A percentile compares a stretch with the other conserved stretches of the same genome.
These are phyloP conservation scores for Postia placenta DNA, from an alignment of 768 basidiomycete species.

Conservation along the genomic window DNA sequence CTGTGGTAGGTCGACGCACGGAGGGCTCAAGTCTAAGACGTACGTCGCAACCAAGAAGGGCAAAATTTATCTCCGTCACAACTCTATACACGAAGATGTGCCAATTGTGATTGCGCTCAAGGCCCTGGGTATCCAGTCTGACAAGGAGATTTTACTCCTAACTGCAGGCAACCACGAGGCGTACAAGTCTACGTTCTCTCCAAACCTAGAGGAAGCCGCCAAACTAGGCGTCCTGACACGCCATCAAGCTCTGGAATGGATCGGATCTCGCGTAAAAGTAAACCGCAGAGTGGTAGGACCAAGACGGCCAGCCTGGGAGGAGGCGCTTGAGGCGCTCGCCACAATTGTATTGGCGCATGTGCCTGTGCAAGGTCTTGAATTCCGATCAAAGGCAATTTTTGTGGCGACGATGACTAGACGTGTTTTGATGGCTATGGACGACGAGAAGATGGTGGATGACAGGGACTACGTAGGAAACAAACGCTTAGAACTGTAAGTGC, in stretches of 20 bases:
- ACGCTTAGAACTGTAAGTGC: conserved; percentile 89
- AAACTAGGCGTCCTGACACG: conserved; percentile 87
- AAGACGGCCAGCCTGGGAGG: conserved; percentile 83
- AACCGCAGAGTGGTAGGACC: conserved; percentile 79
- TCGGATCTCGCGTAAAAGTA: conserved; percentile 88
- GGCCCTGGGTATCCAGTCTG: conserved; percentile 92
- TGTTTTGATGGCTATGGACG: conserved; percentile 94
- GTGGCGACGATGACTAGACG: conserved; percentile 96
- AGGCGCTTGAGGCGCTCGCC: conserved; percentile 93
- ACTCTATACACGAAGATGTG: conserved; percentile 95
- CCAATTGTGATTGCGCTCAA: conserved; percentile 95
- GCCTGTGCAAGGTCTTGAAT: conserved; percentile 83
- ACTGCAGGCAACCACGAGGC: conserved; percentile 89
- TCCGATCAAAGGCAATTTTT: conserved; percentile 92
- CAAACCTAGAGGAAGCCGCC: conserved; percentile 91
- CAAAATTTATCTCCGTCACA: conserved; percentile 94
- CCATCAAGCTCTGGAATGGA: conserved; percentile 92
- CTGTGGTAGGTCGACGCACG: conserved; percentile 62
- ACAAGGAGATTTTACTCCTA: conserved; percentile 94
- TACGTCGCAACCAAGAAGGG: conserved; percentile 95
- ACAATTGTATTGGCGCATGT: conserved; percentile 97
- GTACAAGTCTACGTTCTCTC: conserved; percentile 81
- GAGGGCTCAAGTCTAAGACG: conserved; percentile 91
- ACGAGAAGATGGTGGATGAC: conserved; percentile 97
- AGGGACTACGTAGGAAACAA: conserved; percentile 99